These are phyloP conservation scores for Brachypodium distachyon DNA, from an alignment of 202 grass and related monocot genomes.

Conservation along the genomic window DNA sequence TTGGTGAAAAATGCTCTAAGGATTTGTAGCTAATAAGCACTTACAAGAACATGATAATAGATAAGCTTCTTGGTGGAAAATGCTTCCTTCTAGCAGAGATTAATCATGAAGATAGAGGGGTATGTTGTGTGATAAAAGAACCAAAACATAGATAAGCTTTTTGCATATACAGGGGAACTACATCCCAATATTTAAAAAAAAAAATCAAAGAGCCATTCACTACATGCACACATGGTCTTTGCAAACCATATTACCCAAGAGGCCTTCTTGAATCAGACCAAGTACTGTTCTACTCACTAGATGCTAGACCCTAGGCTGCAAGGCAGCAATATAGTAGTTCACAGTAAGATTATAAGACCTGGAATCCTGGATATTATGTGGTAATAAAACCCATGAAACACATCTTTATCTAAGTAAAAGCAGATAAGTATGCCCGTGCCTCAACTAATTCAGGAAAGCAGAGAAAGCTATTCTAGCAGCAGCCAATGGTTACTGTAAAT, in stretches of 20 bases:
- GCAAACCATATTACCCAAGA: background rate
- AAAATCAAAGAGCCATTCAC: background rate
- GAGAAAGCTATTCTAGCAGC: background rate
- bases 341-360: background rate
- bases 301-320: background rate
- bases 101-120: background rate
- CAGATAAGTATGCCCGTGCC: background rate
- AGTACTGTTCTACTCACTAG: background rate
- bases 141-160: background rate
- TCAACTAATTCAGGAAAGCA: slow-evolving; percentile 13
- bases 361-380: background rate
- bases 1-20: background rate
- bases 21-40: background rate
- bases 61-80: no score
- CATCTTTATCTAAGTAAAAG: background rate
- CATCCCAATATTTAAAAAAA: background rate
- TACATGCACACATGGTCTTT: background rate
- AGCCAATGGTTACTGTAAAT: background rate
- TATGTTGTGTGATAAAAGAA: background rate
- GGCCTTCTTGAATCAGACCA: background rate
- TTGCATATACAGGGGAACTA: background rate
- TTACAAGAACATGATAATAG: background rate
- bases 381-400: background rate
- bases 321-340: background rate
- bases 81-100: background rate